Conservation (phyloP, 2,329 filamentous ascomycete species). For the Fusarium sororula region DNA sequence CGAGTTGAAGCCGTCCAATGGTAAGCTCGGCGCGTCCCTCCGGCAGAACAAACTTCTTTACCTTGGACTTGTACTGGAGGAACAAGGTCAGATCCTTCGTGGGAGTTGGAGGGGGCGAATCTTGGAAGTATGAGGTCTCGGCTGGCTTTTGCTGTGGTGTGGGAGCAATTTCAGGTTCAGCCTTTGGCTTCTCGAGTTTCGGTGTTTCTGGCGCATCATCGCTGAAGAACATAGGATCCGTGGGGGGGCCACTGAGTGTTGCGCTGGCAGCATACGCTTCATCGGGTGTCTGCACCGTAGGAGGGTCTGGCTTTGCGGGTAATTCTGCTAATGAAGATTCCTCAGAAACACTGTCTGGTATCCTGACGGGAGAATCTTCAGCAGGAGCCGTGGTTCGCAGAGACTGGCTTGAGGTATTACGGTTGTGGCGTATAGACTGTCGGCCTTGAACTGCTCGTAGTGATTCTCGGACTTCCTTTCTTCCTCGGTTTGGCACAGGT, state of each 20-base stretch:
- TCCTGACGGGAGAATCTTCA: conserved; percentile 71
- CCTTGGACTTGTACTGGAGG: conserved; percentile 94
- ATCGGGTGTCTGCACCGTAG: conserved; percentile 66
- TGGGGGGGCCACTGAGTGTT: conserved; percentile 66
- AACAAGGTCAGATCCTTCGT: conserved; percentile 93
- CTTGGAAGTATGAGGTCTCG: conserved; percentile 63
- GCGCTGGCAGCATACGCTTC: conserved; percentile 70
- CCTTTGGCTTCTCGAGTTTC: conserved; percentile 35
- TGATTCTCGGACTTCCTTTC: conserved; percentile 82
- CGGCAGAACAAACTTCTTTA: conserved; percentile 92
- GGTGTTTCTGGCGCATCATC: conserved; percentile 29
- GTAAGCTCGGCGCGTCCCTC: conserved; percentile 87
- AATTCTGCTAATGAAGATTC: conserved; percentile 51
- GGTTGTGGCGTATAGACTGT: conserved; percentile 60
- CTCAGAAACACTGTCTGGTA: conserved; percentile 70
- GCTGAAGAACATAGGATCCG: conserved; percentile 53
- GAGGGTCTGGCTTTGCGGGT: conserved; percentile 45
- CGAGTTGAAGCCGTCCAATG: conserved; percentile 87
- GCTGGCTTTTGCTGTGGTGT: conserved; percentile 55
- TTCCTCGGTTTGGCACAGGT: conserved; percentile 84
- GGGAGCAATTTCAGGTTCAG: conserved; percentile 34
- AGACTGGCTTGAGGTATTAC: conserved; percentile 57
- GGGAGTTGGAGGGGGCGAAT: conserved; percentile 69
- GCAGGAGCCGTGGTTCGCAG: conserved; percentile 44
- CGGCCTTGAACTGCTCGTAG: conserved; percentile 72